Percentiles rank a stretch among this genome's conserved stretches.
These are phyloP conservation scores for Bolboschoenus planiculmis DNA, from an alignment of 176 grass and related monocot genomes.

Conservation along the genomic window DNA sequence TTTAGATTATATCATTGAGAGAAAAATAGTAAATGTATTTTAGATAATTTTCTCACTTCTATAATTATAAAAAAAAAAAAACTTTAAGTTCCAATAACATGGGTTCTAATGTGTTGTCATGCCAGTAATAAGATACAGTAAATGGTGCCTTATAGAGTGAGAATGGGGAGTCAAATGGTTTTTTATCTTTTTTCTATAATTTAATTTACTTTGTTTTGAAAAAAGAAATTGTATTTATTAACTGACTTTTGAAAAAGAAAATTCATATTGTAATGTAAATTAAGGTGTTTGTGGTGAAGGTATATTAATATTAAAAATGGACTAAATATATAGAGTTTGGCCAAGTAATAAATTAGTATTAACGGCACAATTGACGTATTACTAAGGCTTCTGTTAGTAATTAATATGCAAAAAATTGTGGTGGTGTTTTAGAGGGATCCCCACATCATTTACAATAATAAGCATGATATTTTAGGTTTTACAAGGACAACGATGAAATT, in stretches of 20 bases:
- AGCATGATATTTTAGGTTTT: neutral
- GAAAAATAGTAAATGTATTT: neutral
- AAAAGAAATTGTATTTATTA: neutral
- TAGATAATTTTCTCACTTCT: neutral
- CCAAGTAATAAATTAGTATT: neutral
- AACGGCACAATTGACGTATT: neutral
- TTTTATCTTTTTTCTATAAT: neutral
- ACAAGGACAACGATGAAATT: neutral
- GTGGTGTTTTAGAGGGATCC: neutral
- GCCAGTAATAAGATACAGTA: neutral
- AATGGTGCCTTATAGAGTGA: neutral
- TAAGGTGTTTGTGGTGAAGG: neutral
- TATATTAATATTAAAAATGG: neutral
- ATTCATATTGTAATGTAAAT: neutral
- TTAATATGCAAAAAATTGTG: neutral
- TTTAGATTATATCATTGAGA: neutral
- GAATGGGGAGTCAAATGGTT: neutral
- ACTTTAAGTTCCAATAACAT: neutral
- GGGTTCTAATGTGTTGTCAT: neutral
- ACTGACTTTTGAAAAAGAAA: neutral
- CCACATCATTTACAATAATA: neutral
- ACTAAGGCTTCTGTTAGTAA: neutral
- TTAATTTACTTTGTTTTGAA: neutral
- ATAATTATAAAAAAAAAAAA: neutral
- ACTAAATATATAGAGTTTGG: neutral